Conservation (phyloP, 2,329 filamentous ascomycete species). For the Pseudogymnoascus sp. region DNA sequence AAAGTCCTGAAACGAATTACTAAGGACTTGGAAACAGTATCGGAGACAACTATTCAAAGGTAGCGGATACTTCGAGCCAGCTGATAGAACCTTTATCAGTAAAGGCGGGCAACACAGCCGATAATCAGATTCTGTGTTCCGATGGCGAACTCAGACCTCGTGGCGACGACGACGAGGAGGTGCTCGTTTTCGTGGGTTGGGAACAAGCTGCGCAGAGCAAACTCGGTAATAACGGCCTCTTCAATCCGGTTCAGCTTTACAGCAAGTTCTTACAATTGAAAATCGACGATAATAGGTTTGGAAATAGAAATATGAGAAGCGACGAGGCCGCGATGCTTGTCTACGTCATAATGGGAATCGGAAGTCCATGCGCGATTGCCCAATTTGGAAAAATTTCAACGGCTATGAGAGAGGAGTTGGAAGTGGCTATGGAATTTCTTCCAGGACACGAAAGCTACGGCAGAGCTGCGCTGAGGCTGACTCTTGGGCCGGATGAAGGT, state of each 20-base stretch:
- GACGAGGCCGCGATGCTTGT: neutral
- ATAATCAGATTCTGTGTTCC: neutral
- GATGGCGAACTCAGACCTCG: neutral
- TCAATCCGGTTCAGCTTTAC: neutral
- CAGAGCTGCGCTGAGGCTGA: neutral
- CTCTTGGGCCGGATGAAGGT: neutral
- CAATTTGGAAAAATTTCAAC: neutral
- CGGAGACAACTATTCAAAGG: neutral
- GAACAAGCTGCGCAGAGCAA: neutral
- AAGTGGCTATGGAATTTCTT: neutral
- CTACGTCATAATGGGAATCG: neutral
- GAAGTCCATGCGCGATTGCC: neutral
- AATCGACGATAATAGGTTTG: neutral
- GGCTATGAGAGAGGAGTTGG: neutral
- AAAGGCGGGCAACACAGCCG: neutral
- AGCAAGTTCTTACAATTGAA: neutral
- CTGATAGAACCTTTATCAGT: neutral
- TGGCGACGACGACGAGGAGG: neutral
- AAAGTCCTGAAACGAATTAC: too few relatives aligned
- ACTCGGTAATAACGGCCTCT: neutral
- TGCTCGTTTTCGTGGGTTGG: neutral
- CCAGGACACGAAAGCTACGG: neutral
- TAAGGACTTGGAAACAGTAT: neutral
- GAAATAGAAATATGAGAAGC: neutral
- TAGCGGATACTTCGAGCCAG: neutral